Evolutionary conservation across 129 eudicot genomes (phyloP), one percentile per base, ranked within the genome.

Genomic region (Rutidosis leptorrhynchoides): DNA sequence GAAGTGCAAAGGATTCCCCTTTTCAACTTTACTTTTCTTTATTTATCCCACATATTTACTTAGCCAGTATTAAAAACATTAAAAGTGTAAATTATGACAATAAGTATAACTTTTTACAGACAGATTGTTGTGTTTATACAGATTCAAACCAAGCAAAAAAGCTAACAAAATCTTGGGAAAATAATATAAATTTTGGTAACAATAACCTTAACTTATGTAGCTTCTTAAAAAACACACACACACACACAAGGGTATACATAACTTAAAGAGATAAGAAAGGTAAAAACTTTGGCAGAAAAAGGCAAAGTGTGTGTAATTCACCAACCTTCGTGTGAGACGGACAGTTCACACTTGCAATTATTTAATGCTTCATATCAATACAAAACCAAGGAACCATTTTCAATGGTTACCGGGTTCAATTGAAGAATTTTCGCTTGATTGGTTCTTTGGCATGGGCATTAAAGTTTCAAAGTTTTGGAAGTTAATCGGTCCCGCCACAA

Each of bases 291-390:
- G 68, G 58, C 71, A 77, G 78, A 62, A 70, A 78, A 77, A 28
- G 56, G 54, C 27, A 40, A 80, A 37, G 73, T 65, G 82, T 65
- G 82, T 78, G 82, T 74, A 65, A 56, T 68, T 65, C 68, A 73
- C 78, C 71, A 79, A 73, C 77, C 81, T 73, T 62, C 74, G 33
- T 78, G 83, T 56, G 77, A 80, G 54, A 75, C 70, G 62, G 68
- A 79, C 74, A 43, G 20, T 73, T 52, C 79, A 73, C 69, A 80
- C 62, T 67, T 67, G 21, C 42, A 79, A 74, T 48, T 23, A 69
- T 42, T 74, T 30, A 64, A 61, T 63, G 71, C 77, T 58, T 62
- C 67, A 78, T 76, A 68, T 67, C 67, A 32, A 79, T 56, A 64
- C 69, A 69, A 63, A 71, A 62, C 65, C 52, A 54, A 33, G 57